phyloP scores from a whole-genome alignment of 2,329 filamentous ascomycete genomes.

The Arthrobotrys sphaeroides region DNA sequence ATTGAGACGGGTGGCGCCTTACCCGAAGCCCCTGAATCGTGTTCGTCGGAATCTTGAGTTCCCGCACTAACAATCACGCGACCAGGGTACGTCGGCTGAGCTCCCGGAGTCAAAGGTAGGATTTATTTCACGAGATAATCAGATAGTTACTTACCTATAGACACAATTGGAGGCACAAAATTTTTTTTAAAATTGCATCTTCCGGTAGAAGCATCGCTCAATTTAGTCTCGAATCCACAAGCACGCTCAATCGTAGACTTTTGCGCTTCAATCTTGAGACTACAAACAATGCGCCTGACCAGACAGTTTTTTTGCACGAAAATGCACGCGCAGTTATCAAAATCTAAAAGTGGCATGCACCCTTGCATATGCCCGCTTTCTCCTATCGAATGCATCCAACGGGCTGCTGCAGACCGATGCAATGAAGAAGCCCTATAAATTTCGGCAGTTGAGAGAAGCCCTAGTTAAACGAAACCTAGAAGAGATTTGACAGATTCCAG shows the following conservation, averaged over 20 bases:
- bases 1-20: background rate
- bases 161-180: background rate
- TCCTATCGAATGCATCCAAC: background rate
- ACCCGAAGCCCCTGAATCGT: background rate
- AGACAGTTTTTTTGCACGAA: background rate
- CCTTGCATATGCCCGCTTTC: background rate
- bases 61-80: background rate
- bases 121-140: no score
- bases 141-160: no score
- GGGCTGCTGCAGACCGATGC: background rate
- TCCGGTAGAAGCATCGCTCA: no score
- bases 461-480: background rate
- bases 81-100: no score
- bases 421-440: background rate
- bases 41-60: background rate
- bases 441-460: slow-evolving; percentile 13
- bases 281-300: background rate
- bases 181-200: no score
- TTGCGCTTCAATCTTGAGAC: background rate
- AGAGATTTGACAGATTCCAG: background rate
- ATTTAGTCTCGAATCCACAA: no score
- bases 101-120: no score
- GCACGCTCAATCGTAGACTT: background rate
- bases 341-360: background rate
- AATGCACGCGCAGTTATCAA: background rate